Conservation (phyloP, 768 basidiomycete species). For the Porpolomopsis calyptriformis region DNA sequence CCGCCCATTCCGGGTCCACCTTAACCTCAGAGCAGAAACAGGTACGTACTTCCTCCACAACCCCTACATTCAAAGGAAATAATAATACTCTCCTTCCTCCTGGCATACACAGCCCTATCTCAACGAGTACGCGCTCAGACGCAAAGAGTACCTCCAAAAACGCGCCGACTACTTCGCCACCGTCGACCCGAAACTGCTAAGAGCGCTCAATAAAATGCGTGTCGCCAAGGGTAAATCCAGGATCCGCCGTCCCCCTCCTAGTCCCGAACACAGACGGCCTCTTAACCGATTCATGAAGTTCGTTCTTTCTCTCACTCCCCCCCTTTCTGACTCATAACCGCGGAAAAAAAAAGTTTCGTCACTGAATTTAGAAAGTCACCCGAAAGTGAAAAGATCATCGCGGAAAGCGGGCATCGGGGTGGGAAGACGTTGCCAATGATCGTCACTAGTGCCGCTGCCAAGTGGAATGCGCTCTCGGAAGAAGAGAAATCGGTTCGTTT, state of each 20-base stretch:
- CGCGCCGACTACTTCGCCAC: constrained; percentile 20
- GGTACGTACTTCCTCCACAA: constrained; percentile 15
- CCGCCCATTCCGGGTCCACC: constrained; percentile 20
- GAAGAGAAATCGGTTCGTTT: not conserved
- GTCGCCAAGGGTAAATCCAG: not conserved
- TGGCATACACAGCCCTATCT: too few species aligned
- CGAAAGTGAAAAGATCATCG: not conserved
- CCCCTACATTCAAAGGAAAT: too few species aligned
- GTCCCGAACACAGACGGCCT: not conserved
- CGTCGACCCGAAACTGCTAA: constrained; percentile 2
- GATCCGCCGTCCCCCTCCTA: not conserved
- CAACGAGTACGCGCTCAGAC: too few species aligned
- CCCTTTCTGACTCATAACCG: too few species aligned
- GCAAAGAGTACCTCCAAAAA: constrained; percentile 13
- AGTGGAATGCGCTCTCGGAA: not conserved
- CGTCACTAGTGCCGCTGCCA: not conserved
- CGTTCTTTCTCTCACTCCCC: not conserved
- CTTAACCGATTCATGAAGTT: not conserved
- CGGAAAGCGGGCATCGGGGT: not conserved
- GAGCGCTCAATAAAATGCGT: not conserved
- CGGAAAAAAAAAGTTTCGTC: not conserved
- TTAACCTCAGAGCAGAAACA: constrained; percentile 24
- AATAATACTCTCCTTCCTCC: too few species aligned
- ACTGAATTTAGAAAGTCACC: not conserved
- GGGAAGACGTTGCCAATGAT: not conserved